A percentile compares a stretch with the other conserved stretches of the same genome.
Conservation (phyloP, 306 rosid genomes). For the Citrullus colocynthis region DNA sequence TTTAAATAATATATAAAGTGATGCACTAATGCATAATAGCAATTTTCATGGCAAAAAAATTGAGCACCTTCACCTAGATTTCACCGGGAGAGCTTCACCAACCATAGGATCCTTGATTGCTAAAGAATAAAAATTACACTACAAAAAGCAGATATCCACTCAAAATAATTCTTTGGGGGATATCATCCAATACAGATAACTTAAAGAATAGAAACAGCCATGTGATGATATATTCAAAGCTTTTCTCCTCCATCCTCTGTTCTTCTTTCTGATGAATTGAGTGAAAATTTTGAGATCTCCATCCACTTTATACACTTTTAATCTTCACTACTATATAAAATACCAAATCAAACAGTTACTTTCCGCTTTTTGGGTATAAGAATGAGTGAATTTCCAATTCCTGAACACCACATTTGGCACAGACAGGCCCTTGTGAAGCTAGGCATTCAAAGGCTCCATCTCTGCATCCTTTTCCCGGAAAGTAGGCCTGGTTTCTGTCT, state of each 20-base stretch:
- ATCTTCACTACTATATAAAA: conserved; percentile 22
- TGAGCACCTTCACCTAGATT: background rate
- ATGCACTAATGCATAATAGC: background rate
- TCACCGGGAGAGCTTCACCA: background rate
- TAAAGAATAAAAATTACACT: background rate
- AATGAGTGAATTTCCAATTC: conserved; percentile 18
- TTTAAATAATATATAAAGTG: background rate
- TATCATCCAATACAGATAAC: background rate
- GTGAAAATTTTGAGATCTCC: background rate
- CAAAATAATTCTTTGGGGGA: background rate
- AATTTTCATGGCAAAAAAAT: background rate
- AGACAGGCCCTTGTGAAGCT: conserved; percentile 16
- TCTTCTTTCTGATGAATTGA: background rate
- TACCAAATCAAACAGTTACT: conserved; percentile 21
- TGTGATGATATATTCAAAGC: background rate
- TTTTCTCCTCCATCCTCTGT: background rate
- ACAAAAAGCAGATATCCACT: conserved; percentile 3
- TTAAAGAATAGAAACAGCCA: background rate
- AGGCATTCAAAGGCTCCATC: conserved; percentile 70
- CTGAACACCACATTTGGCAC: conserved; percentile 16
- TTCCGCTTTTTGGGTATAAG: conserved; percentile 12
- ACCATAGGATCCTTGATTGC: background rate
- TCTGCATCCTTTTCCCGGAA: conserved; percentile 68
- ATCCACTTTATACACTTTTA: conserved; percentile 16
- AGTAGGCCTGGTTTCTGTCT: conserved; percentile 45